Evolutionary conservation across 2,329 filamentous ascomycete genomes (phyloP).

Genomic region (Aspergillus carbonarius): DNA sequence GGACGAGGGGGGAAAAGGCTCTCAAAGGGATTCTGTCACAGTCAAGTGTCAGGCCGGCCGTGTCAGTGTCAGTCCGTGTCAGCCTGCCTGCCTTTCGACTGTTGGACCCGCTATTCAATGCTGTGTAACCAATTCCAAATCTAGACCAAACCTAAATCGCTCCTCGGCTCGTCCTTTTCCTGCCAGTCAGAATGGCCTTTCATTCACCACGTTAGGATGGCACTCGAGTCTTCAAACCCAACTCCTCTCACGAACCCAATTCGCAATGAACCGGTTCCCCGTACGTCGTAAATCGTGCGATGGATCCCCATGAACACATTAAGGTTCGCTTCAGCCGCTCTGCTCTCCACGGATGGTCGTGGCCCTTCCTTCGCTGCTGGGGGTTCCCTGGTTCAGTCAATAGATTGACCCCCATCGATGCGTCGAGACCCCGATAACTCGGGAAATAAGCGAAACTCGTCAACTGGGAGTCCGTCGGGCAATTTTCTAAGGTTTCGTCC

Average conservation of each 20-base stretch:
- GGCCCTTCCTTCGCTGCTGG: constrained; percentile 5
- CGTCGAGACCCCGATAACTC: constrained; percentile 16
- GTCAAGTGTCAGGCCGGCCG: neutral
- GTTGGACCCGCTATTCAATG: neutral
- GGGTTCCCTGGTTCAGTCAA: constrained; percentile 7
- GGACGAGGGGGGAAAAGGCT: neutral
- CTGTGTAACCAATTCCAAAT: constrained; percentile 1
- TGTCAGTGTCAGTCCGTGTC: neutral
- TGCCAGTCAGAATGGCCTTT: neutral
- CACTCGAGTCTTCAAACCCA: neutral
- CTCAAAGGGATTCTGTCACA: neutral
- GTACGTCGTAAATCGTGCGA: constrained; percentile 1
- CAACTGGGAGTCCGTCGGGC: constrained; percentile 11
- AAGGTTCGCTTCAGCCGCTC: constrained; percentile 13
- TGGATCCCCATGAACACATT: constrained; percentile 5
- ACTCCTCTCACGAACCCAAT: neutral
- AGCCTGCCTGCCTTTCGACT: neutral
- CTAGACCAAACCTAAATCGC: constrained; percentile 2
- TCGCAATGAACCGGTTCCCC: neutral
- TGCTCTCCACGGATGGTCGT: neutral
- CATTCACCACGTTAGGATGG: neutral
- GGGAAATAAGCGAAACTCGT: constrained; percentile 19
- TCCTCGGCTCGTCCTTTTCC: neutral
- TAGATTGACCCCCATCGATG: constrained; percentile 10
- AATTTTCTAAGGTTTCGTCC: constrained; percentile 9